Conservation (phyloP, 192 early-diverging fungal species). For the Chytriomyces confervae region DNA sequence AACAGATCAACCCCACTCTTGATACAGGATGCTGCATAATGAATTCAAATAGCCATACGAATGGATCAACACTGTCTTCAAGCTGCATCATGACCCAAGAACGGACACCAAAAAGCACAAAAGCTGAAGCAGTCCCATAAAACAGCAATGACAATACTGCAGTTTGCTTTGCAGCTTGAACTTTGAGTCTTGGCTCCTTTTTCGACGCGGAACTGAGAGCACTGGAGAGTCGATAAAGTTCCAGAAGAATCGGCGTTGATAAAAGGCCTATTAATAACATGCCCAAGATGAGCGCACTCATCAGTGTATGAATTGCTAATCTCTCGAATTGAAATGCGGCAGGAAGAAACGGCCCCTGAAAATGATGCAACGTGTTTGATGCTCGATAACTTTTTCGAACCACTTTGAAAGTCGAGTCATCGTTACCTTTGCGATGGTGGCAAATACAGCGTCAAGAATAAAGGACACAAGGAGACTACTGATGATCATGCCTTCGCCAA, state of each 20-base stretch:
- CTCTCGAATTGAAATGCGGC: constrained; percentile 20
- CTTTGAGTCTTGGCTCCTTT: background rate
- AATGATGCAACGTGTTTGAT: background rate
- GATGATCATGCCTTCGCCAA: constrained; percentile 70
- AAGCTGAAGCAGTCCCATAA: constrained; percentile 43
- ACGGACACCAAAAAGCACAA: constrained; percentile 60
- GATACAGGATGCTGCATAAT: constrained; percentile 28
- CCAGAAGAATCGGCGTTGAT: constrained; percentile 53
- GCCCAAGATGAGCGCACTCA: constrained; percentile 69
- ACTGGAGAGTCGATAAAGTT: constrained; percentile 32
- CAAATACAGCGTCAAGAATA: constrained; percentile 50
- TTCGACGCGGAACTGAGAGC: background rate
- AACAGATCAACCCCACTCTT: constrained; percentile 46
- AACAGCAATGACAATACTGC: constrained; percentile 33
- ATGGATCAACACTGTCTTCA: constrained; percentile 59
- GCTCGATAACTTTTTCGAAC: background rate
- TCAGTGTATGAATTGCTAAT: constrained; percentile 53
- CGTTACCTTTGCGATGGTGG: constrained; percentile 48
- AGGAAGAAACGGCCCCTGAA: constrained; percentile 24
- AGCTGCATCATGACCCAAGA: constrained; percentile 59
- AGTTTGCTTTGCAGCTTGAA: background rate
- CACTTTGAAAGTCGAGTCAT: background rate
- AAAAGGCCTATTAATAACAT: constrained; percentile 71
- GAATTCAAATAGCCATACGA: constrained; percentile 64
- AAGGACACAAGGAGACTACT: constrained; percentile 63